Evolutionary conservation across 345 rosid genomes (phyloP).

Genomic region (Arabidopsis arenosa): DNA sequence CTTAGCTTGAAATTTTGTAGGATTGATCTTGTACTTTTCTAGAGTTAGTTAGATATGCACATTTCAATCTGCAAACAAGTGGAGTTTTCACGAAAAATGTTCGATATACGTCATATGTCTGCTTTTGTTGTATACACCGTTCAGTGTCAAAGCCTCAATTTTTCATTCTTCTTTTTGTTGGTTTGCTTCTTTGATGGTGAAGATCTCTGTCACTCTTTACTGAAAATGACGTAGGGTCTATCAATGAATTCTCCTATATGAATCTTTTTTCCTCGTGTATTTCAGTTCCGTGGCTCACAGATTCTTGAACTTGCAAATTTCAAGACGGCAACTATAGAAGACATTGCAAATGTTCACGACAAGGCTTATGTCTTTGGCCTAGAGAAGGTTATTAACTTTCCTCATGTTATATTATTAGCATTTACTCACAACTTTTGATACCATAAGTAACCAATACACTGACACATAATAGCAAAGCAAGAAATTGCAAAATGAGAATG

Average conservation of each 20-base stretch:
- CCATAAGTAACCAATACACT: background rate
- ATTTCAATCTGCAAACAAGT: background rate
- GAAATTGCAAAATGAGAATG: background rate
- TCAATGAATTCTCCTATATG: background rate
- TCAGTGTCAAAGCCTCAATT: background rate
- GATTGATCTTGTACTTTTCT: constrained; percentile 10
- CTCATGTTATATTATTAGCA: background rate
- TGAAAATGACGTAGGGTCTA: background rate
- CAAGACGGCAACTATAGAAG: constrained; percentile 77
- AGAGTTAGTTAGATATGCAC: background rate
- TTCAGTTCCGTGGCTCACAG: constrained; percentile 76
- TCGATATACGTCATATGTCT: background rate
- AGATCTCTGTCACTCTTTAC: constrained; percentile 12
- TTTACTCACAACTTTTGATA: background rate
- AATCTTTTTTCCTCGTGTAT: constrained; percentile 4
- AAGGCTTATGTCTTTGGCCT: constrained; percentile 82
- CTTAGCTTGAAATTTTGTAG: constrained; percentile 2
- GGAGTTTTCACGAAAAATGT: background rate
- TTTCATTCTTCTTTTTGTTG: background rate
- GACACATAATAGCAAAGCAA: constrained; percentile 15
- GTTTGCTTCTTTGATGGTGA: background rate
- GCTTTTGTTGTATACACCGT: background rate
- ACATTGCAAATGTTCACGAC: constrained; percentile 75
- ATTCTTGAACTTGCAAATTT: constrained; percentile 69
- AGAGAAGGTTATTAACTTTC: constrained; percentile 64